Conservation (phyloP, 2,329 filamentous ascomycete genomes). For the Emmonsiellopsis sp. region DNA sequence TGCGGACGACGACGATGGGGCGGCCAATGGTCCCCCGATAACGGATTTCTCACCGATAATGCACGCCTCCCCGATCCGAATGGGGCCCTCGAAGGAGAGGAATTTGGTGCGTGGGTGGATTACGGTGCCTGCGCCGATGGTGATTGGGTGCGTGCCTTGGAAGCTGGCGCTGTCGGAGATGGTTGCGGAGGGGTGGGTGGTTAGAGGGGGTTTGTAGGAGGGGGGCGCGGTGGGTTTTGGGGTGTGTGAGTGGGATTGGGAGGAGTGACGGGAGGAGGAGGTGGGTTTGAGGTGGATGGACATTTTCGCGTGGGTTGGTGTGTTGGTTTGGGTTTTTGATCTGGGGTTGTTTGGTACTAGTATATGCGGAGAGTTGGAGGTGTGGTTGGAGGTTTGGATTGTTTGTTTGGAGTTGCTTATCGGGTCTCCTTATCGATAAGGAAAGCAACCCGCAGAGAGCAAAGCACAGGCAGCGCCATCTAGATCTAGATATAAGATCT, state of each 20-base stretch:
- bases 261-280: constrained; percentile 17
- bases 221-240: constrained; percentile 17
- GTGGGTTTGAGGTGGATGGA: constrained; percentile 16
- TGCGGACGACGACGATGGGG: constrained; percentile 8
- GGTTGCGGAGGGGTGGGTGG: constrained; percentile 26
- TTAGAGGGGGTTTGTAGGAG: constrained; percentile 23
- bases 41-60: constrained; percentile 61
- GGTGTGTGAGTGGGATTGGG: not conserved
- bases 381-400: not conserved
- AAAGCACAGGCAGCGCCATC: not conserved
- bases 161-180: constrained; percentile 31
- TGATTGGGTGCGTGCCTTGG: constrained; percentile 65
- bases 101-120: constrained; percentile 80
- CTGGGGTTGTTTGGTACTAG: not conserved
- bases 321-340: constrained; percentile 6
- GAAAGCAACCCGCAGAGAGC: not conserved
- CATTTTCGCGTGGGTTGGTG: constrained; percentile 20
- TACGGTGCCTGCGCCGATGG: constrained; percentile 65
- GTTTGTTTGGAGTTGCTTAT: not conserved
- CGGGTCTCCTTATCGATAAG: not conserved
- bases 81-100: constrained; percentile 66
- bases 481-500: not conserved
- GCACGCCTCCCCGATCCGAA: constrained; percentile 71
- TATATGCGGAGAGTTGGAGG: not conserved
- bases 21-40: constrained; percentile 23